These are phyloP conservation scores for Hippophae gyantsensis DNA, from an alignment of 306 rosid species.

Conservation along the genomic window DNA sequence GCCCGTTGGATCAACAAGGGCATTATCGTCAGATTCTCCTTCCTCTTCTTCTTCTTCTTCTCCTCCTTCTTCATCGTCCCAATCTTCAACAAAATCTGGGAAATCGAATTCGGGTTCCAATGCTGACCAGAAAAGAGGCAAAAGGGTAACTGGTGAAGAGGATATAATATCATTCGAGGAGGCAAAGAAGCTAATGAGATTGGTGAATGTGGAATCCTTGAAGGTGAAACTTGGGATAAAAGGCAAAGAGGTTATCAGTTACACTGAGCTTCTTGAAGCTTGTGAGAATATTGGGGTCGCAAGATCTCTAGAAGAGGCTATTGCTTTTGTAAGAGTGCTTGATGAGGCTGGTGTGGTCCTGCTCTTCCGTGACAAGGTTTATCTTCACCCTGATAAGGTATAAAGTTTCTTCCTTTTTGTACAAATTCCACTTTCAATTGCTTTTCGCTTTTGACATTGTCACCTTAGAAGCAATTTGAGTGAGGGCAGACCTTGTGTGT, in stretches of 20 bases:
- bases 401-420: too few species aligned
- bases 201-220: slow-evolving; percentile 76
- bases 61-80: neutral
- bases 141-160: slow-evolving; percentile 16
- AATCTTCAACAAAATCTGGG: neutral
- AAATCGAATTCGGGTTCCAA: neutral
- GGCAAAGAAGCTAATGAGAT: slow-evolving; percentile 81
- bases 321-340: slow-evolving; percentile 56
- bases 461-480: too few species aligned
- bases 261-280: slow-evolving; percentile 58
- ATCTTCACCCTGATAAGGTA: slow-evolving; percentile 90
- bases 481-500: too few species aligned
- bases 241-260: slow-evolving; percentile 59
- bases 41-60: neutral
- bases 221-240: slow-evolving; percentile 61
- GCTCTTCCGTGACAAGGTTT: slow-evolving; percentile 82
- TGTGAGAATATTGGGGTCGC: slow-evolving; percentile 76
- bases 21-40: neutral
- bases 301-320: slow-evolving; percentile 62
- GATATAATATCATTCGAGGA: slow-evolving; percentile 47
- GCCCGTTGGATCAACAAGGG: slow-evolving; percentile 1
- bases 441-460: neutral
- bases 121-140: neutral
- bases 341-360: slow-evolving; percentile 92
- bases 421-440: neutral